Evolutionary conservation across 106 monocot genomes (phyloP).

Genomic region (Dioscorea zingiberensis): DNA sequence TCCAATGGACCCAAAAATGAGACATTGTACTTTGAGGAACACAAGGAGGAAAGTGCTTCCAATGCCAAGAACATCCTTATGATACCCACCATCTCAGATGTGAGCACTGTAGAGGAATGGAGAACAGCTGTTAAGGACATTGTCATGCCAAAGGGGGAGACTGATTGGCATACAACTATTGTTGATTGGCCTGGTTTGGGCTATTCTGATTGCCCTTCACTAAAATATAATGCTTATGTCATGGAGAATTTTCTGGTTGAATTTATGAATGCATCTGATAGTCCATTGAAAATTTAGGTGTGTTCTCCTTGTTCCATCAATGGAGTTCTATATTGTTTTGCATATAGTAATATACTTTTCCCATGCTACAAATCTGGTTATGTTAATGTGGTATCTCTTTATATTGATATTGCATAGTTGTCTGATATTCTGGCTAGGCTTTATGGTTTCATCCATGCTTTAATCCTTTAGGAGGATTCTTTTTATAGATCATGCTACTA

Average conservation of each 20-base stretch:
- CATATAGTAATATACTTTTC: too few species aligned
- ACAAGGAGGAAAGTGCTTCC: slow-evolving; percentile 21
- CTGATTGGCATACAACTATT: slow-evolving; percentile 60
- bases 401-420: too few species aligned
- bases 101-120: slow-evolving; percentile 96
- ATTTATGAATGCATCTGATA: slow-evolving; percentile 49
- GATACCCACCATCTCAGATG: slow-evolving; percentile 96
- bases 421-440: too few species aligned
- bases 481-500: too few species aligned
- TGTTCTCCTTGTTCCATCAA: too few species aligned
- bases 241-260: slow-evolving; percentile 85
- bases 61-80: slow-evolving; percentile 65
- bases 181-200: slow-evolving; percentile 99
- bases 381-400: too few species aligned
- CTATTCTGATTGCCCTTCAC: slow-evolving; percentile 76
- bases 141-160: slow-evolving; percentile 42
- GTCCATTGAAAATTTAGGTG: slow-evolving; percentile 69
- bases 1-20: too few species aligned
- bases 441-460: too few species aligned
- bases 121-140: slow-evolving; percentile 75
- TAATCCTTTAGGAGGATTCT: too few species aligned
- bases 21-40: too few species aligned
- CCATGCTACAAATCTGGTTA: too few species aligned
- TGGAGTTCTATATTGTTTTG: too few species aligned
- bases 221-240: slow-evolving; percentile 84